Percentiles rank a stretch among this genome's conserved stretches.
Evolutionary conservation across 1,284 basidiomycete genomes (phyloP).

Genomic region (Heterobasidion occidentale): DNA sequence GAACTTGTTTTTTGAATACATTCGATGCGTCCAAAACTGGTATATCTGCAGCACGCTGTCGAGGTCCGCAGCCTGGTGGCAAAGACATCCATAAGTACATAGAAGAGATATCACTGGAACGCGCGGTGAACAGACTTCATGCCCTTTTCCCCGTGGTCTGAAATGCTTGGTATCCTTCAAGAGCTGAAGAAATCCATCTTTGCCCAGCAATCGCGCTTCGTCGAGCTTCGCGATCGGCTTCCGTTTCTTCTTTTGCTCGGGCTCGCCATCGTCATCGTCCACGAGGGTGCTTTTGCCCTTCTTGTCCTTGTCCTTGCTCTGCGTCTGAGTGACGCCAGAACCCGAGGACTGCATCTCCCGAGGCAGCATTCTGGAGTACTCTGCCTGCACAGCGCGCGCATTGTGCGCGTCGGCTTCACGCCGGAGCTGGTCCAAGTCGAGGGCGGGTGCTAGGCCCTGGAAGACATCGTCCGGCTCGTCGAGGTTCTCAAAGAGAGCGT

Average conservation of each 20-base stretch:
- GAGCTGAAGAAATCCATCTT: conserved; percentile 72
- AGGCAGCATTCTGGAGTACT: neutral
- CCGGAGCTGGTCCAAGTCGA: conserved; percentile 43
- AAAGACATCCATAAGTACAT: neutral
- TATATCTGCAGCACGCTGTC: conserved; percentile 74
- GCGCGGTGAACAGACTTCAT: conserved; percentile 56
- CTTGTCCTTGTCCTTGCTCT: neutral
- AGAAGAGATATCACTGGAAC: too few relatives aligned
- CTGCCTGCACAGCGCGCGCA: conserved; percentile 13
- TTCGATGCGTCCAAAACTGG: conserved; percentile 86
- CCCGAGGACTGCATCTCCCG: conserved; percentile 1
- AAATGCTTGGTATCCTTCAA: conserved; percentile 69
- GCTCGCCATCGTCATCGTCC: conserved; percentile 22
- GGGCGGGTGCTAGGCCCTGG: conserved; percentile 36
- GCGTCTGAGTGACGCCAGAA: conserved; percentile 3
- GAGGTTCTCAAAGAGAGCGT: conserved; percentile 55
- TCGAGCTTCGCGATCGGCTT: conserved; percentile 58
- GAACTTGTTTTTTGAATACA: conserved; percentile 86
- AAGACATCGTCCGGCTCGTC: conserved; percentile 29
- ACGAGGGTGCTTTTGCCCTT: conserved; percentile 7
- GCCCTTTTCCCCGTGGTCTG: conserved; percentile 78
- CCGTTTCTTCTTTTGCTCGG: conserved; percentile 35
- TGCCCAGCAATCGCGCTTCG: conserved; percentile 62
- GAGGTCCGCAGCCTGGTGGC: conserved; percentile 62
- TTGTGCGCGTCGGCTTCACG: conserved; percentile 44